Base-by-base conservation (phyloP, 1,139 yeast genomes). In the Blastobotrys buckinghamii region DNA sequence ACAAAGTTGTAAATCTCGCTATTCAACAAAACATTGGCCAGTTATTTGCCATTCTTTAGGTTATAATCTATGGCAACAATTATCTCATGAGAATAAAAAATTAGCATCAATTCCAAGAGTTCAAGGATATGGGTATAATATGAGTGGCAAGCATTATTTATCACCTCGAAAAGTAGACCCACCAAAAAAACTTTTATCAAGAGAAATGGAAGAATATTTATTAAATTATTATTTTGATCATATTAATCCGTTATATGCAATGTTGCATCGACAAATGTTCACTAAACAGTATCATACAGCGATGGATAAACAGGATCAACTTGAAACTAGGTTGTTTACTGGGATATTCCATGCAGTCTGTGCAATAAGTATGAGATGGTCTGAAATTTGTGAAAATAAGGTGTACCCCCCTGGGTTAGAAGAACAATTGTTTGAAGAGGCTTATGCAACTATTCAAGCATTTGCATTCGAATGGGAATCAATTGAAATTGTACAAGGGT, bases 391-490 rank as follows among this genome's bases (percentile, higher is more conserved):
- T 48, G 69, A 69, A 46, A 53, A 49, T 42, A 47, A 50, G 17
- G 41, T 48, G 20, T 58, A 62, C 40, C 67, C 69, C 8, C 61
- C 65, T 19, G 73, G 76, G 0, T 55, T 75, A 4, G 88, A 82
- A 59, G 83, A 78, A 53, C 52, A 58, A 33, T 63, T 79, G 40
- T 82, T 82, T 63, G 75, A 74, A 53, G 76, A 75, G 51, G 73
- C 78, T 5, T 67, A 76, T 60, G 62, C 67, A 22, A 73, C 80
- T 12, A 66, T 80, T 6, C 67, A 71, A 19, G 71, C 73, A 16
- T 65, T 81, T 42, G 70, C 80, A 41, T 80, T 81, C 61, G 84
- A 81, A 60, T 81, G 86, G 85, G 84, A 81, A 59, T 74, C 82
- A 19, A 74, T 78, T 52, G 88, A 82, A 59, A 69, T 82, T 54